Percentiles rank a stretch among this genome's conserved stretches.
Conservation (phyloP, 192 early-diverging fungal species). For the Podila horticola region DNA sequence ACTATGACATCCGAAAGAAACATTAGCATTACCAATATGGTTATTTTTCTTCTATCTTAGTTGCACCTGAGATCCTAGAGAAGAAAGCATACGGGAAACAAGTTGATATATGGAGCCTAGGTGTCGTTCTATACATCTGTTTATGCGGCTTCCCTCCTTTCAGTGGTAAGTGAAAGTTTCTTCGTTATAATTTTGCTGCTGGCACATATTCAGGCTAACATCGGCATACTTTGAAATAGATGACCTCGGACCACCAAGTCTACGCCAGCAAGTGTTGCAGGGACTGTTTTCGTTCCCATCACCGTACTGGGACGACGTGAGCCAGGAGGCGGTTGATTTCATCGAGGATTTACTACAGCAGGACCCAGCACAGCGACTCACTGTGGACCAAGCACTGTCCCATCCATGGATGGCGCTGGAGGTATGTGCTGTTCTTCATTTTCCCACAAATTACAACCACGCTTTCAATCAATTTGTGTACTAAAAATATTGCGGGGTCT, state of each 20-base stretch:
- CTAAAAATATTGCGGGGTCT: too few species aligned
- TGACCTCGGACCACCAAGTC: conserved; percentile 58
- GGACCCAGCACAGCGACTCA: conserved; percentile 9
- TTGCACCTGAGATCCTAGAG: conserved; percentile 90
- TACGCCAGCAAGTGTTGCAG: conserved; percentile 71
- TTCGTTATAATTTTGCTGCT: neutral
- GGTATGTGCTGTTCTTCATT: conserved; percentile 2
- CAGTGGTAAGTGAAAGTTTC: conserved; percentile 50
- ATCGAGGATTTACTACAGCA: conserved; percentile 29
- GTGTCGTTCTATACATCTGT: conserved; percentile 93
- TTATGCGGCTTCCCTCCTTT: conserved; percentile 95
- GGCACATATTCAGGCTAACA: neutral
- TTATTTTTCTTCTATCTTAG: conserved; percentile 32
- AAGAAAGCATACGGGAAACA: conserved; percentile 73
- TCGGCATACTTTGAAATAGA: conserved; percentile 31
- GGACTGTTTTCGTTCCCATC: conserved; percentile 80
- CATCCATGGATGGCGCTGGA: conserved; percentile 49
- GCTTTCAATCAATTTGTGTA: too few species aligned
- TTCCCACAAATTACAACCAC: neutral
- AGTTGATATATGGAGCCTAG: conserved; percentile 95
- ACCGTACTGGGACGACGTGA: conserved; percentile 84
- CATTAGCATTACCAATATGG: neutral
- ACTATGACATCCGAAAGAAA: neutral
- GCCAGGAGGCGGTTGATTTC: conserved; percentile 58
- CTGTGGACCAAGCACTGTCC: conserved; percentile 26